Evolutionary conservation across 345 rosid genomes (phyloP).

Genomic region (Ceriops tagal): DNA sequence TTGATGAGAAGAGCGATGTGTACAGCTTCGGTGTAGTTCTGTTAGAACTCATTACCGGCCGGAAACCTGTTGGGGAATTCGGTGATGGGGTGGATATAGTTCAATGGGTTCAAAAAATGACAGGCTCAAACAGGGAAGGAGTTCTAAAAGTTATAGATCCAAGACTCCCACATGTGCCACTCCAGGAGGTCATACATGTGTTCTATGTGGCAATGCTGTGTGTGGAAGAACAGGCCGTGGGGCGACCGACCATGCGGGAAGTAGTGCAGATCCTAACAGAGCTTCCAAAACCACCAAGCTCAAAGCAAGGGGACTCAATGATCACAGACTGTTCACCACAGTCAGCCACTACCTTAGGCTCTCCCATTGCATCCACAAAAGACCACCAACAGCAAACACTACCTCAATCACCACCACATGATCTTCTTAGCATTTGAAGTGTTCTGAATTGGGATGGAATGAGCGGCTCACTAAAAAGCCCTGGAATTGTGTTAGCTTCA

Average conservation of each 20-base stretch:
- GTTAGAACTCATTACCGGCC: constrained; percentile 72
- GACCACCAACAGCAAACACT: constrained; percentile 36
- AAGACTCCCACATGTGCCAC: constrained; percentile 76
- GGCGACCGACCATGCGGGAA: constrained; percentile 97
- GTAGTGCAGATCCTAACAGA: constrained; percentile 95
- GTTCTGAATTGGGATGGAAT: constrained; percentile 5
- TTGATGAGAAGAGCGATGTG: constrained; percentile 98
- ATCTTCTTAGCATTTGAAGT: constrained; percentile 74
- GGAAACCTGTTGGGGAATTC: constrained; percentile 93
- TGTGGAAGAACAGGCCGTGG: constrained; percentile 94
- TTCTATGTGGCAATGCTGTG: constrained; percentile 97
- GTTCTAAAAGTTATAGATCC: constrained; percentile 75
- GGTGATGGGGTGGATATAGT: constrained; percentile 98
- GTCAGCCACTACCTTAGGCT: constrained; percentile 29
- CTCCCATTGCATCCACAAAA: constrained; percentile 25
- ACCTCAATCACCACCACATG: constrained; percentile 38
- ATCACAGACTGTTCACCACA: constrained; percentile 18
- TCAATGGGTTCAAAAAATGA: constrained; percentile 90
- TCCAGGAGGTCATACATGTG: constrained; percentile 79
- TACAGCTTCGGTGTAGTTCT: constrained; percentile 96
- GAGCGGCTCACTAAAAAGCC: constrained; percentile 21
- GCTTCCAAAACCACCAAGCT: constrained; percentile 55
- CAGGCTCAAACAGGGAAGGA: constrained; percentile 82
- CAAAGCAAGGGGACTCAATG: constrained; percentile 40
- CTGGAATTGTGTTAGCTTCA: constrained; percentile 22